Percentiles rank a stretch among this genome's conserved stretches.
These are phyloP conservation scores for Nannochloropsis salina DNA, from an alignment of 108 stramenopile species.

Conservation along the genomic window DNA sequence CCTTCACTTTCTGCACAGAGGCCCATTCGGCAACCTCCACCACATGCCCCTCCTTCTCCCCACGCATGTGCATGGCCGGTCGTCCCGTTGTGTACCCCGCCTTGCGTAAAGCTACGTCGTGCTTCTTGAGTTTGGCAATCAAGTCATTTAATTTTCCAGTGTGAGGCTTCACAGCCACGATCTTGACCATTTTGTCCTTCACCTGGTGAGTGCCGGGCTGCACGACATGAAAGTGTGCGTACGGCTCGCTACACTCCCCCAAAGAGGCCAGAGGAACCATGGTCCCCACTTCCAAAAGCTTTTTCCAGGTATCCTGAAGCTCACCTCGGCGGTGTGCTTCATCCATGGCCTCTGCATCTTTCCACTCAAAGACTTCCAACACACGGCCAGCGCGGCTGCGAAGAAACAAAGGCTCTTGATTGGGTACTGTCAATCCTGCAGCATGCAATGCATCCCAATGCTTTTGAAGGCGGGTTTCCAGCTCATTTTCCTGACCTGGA, in stretches of 20 bases:
- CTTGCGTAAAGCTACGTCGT: not conserved
- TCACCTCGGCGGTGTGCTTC: not conserved
- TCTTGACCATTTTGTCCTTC: not conserved
- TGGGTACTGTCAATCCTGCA: not conserved
- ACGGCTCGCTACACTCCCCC: conserved; percentile 7
- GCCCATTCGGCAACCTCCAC: conserved; percentile 8
- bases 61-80: not conserved
- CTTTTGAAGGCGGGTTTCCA: not conserved
- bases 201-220: not conserved
- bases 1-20: not conserved
- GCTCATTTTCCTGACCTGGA: not conserved
- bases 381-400: not conserved
- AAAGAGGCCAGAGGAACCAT: not conserved
- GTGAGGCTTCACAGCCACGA: not conserved
- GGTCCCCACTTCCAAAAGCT: not conserved
- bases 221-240: conserved; percentile 1
- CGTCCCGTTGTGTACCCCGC: conserved; percentile 10
- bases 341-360: not conserved
- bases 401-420: conserved; percentile 4
- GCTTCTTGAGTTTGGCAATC: not conserved
- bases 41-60: not conserved
- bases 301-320: not conserved
- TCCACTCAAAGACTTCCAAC: conserved; percentile 11
- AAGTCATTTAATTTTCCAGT: not conserved
- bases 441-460: conserved; percentile 19